Conservation (phyloP, 2,329 filamentous ascomycete species). For the Cladophialophora immunda region DNA sequence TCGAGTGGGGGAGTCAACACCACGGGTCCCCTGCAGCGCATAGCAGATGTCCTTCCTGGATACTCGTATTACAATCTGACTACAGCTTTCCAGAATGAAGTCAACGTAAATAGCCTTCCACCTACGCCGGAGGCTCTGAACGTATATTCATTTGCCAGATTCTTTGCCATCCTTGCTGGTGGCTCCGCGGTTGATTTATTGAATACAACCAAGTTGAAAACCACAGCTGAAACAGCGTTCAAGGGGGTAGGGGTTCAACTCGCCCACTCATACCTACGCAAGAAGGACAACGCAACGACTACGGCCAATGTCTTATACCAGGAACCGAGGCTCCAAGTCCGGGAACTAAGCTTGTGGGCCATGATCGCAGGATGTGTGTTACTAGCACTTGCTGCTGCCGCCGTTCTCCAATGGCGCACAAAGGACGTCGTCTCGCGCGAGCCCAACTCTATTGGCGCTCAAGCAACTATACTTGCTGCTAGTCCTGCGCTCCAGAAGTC, state of each 20-base stretch:
- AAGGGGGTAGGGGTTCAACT: slow-evolving; percentile 31
- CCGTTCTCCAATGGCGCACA: slow-evolving; percentile 9
- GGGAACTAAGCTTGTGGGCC: slow-evolving; percentile 4
- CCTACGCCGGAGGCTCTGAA: background rate
- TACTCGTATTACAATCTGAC: slow-evolving; percentile 19
- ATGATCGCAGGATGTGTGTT: slow-evolving; percentile 5
- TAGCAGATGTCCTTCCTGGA: slow-evolving; percentile 16
- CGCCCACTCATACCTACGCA: slow-evolving; percentile 17
- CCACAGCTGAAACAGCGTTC: slow-evolving; percentile 24
- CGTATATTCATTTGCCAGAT: background rate
- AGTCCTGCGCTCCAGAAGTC: slow-evolving; percentile 12
- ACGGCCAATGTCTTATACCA: slow-evolving; percentile 4
- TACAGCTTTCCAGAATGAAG: slow-evolving; percentile 6
- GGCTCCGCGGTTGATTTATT: slow-evolving; percentile 2
- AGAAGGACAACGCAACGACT: slow-evolving; percentile 9
- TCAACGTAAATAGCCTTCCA: slow-evolving; percentile 6
- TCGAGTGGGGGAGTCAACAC: slow-evolving; percentile 8
- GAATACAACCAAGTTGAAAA: slow-evolving; percentile 6
- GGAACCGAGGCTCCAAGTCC: slow-evolving; percentile 11
- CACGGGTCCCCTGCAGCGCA: slow-evolving; percentile 1
- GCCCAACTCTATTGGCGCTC: slow-evolving; percentile 13
- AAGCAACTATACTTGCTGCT: slow-evolving; percentile 5
- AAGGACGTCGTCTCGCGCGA: slow-evolving; percentile 3
- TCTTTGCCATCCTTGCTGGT: slow-evolving; percentile 10
- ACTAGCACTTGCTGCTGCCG: background rate